Percentiles rank a stretch among this genome's conserved stretches.
Evolutionary conservation across 352 stramenopile species (phyloP).

Genomic region (Detonula confervacea): DNA sequence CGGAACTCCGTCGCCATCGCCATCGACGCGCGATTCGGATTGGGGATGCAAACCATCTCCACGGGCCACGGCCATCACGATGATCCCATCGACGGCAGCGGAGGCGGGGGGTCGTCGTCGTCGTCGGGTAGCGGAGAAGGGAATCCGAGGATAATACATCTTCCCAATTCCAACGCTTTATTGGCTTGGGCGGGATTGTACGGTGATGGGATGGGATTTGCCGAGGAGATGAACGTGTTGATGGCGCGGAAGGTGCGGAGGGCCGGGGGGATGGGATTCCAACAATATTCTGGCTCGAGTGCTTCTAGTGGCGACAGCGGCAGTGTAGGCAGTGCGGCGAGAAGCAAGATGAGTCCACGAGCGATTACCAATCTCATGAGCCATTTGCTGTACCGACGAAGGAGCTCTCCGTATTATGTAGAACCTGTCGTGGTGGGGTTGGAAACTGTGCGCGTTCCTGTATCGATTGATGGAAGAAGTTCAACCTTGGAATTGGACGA

Average conservation of each 20-base stretch:
- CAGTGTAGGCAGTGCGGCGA: constrained; percentile 3
- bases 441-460: constrained; percentile 42
- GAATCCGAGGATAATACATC: constrained; percentile 41
- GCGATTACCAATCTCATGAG: constrained; percentile 75
- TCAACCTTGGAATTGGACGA: constrained; percentile 6
- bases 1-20: constrained; percentile 76
- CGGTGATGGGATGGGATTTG: constrained; percentile 49
- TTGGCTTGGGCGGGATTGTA: constrained; percentile 53
- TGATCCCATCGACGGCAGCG: constrained; percentile 27
- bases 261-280: constrained; percentile 40
- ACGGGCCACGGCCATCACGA: constrained; percentile 15
- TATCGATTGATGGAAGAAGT: neutral
- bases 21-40: constrained; percentile 79
- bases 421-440: constrained; percentile 77
- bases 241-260: constrained; percentile 43
- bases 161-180: constrained; percentile 45
- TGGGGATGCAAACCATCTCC: constrained; percentile 67
- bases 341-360: constrained; percentile 57
- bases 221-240: constrained; percentile 50
- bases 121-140: no score
- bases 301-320: no score
- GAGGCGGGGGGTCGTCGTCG: no score
- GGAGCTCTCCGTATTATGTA: constrained; percentile 71
- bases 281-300: neutral
- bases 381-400: constrained; percentile 77